These are phyloP conservation scores for Gracilariopsis chorda DNA, from an alignment of 23 red algal genomes.

Conservation along the genomic window DNA sequence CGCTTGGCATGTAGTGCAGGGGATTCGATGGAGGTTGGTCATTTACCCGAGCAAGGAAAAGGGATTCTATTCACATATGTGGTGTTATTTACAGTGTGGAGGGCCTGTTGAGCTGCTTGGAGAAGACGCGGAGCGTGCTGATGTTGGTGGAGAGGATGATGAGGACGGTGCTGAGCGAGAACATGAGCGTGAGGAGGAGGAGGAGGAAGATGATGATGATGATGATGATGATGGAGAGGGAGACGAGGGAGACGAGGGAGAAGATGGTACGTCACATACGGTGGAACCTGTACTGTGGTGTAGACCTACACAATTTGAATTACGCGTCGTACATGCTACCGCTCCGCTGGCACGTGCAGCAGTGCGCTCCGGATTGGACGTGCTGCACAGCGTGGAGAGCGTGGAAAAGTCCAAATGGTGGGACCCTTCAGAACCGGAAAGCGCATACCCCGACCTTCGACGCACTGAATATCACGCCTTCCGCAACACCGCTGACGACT, in stretches of 20 bases:
- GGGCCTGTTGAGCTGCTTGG: too few species aligned
- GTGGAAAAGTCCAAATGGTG: constrained; percentile 9
- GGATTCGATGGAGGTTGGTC: constrained; percentile 87
- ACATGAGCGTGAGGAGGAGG: background rate
- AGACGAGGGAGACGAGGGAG: background rate
- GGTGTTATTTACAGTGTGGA: constrained; percentile 82
- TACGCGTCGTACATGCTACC: constrained; percentile 22
- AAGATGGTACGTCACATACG: background rate
- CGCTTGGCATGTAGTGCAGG: constrained; percentile 70
- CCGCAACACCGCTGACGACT: constrained; percentile 74
- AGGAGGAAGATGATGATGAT: background rate
- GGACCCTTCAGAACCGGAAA: background rate
- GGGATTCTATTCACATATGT: constrained; percentile 23
- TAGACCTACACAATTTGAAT: constrained; percentile 41
- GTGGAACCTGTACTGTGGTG: background rate
- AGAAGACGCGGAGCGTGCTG: background rate
- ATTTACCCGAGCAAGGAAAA: constrained; percentile 84
- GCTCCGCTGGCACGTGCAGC: constrained; percentile 16
- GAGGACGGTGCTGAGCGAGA: background rate
- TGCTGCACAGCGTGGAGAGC: background rate
- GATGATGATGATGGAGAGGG: background rate
- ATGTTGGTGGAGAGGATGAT: background rate
- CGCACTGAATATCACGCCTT: constrained; percentile 81
- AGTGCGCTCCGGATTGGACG: background rate
- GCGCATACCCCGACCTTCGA: constrained; percentile 7